phyloP scores from a whole-genome alignment of 225 moss, liverwort and hornwort genomes.

The Marchantia paleacea region DNA sequence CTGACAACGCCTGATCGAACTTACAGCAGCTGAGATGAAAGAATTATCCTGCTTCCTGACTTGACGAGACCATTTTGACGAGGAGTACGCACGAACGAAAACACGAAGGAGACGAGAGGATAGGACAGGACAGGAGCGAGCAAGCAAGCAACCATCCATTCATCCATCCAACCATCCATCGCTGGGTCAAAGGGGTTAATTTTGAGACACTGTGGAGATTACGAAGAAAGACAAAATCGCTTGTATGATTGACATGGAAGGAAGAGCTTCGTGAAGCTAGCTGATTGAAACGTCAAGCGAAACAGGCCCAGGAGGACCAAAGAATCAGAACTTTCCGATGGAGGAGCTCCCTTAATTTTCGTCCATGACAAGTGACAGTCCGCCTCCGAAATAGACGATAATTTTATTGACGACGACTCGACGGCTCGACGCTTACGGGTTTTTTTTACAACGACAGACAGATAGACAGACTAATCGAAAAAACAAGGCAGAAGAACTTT shows the following conservation, averaged over 20 bases:
- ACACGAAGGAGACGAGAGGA: neutral
- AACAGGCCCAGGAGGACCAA: neutral
- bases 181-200: neutral
- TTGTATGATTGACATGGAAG: neutral
- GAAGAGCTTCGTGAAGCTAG: neutral
- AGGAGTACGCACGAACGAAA: neutral
- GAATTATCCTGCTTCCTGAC: neutral
- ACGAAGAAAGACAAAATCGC: neutral
- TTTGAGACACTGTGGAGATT: neutral
- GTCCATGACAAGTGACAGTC: neutral
- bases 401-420: neutral
- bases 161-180: neutral
- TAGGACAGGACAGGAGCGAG: too few species aligned
- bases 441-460: too few species aligned
- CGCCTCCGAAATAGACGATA: neutral
- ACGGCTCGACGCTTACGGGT: too few species aligned
- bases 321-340: neutral
- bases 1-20: neutral
- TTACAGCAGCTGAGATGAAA: neutral
- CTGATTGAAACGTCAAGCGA: neutral
- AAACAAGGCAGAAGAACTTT: neutral
- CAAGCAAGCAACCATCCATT: too few species aligned
- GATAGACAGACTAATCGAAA: too few species aligned
- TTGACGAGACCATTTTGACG: neutral
- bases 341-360: neutral